These are phyloP conservation scores for Nicotiana obtusifolia DNA, from an alignment of 257 asterid genomes.

Conservation along the genomic window DNA sequence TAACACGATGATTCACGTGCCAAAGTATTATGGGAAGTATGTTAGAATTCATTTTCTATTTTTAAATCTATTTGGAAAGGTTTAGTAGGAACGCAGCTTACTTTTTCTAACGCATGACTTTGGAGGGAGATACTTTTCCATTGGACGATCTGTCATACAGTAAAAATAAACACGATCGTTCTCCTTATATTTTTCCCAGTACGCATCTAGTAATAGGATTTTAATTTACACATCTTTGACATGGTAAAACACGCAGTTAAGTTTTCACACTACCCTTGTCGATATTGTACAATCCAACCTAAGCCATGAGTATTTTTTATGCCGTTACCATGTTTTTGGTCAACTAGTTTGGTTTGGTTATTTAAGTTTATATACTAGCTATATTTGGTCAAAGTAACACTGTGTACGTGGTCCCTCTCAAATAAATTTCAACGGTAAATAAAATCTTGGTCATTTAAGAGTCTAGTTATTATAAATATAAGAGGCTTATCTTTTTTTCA, in stretches of 20 bases:
- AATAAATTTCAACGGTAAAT: background rate
- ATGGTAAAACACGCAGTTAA: background rate
- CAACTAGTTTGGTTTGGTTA: background rate
- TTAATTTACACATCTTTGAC: conserved; percentile 5
- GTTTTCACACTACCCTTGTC: background rate
- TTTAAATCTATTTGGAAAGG: no score
- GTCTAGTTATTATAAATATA: background rate
- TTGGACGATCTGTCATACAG: no score
- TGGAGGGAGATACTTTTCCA: no score
- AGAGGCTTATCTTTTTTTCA: background rate
- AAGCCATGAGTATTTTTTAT: background rate
- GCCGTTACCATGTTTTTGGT: background rate
- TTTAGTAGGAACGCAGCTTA: no score
- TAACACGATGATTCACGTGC: no score
- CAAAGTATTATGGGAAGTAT: no score
- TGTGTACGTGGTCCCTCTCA: background rate
- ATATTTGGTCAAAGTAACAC: background rate
- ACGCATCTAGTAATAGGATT: background rate
- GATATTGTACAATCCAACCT: background rate
- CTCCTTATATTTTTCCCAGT: no score
- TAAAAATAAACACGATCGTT: no score
- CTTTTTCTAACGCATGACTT: no score
- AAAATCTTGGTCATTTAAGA: background rate
- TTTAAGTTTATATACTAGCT: background rate
- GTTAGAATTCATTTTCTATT: no score